Evolutionary conservation across 208 protist genomes (phyloP).

Genomic region (Plasmodiophora brassicae): DNA sequence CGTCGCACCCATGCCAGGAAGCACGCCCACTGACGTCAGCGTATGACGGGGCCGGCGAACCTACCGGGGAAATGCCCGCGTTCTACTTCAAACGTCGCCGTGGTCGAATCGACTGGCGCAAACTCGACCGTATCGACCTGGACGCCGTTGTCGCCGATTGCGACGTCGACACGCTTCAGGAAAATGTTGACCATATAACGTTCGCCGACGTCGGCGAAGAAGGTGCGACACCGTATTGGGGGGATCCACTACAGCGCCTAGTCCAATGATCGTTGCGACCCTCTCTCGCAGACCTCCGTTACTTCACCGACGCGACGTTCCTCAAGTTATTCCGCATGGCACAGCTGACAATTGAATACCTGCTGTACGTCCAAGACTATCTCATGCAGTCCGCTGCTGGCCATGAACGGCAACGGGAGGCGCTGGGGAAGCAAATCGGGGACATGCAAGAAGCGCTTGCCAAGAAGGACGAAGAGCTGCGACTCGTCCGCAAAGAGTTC

Average conservation of each 20-base stretch:
- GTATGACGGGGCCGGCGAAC: too few species aligned
- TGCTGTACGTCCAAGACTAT: slow-evolving; percentile 14
- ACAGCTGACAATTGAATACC: slow-evolving; percentile 26
- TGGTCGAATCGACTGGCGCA: neutral
- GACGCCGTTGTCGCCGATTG: neutral
- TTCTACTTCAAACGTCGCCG: neutral
- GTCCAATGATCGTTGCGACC: neutral
- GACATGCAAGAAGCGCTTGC: neutral
- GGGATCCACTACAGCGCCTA: neutral
- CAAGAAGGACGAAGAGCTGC: neutral
- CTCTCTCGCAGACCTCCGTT: neutral
- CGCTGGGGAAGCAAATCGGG: neutral
- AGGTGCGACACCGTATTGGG: neutral
- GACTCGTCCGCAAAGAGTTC: neutral
- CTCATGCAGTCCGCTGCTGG: neutral
- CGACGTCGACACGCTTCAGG: neutral
- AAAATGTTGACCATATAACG: neutral
- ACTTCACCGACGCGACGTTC: slow-evolving; percentile 18
- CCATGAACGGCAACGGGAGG: neutral
- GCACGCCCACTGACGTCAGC: too few species aligned
- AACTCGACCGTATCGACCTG: neutral
- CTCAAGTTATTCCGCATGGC: slow-evolving; percentile 1
- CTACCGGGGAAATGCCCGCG: too few species aligned
- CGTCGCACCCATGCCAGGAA: too few species aligned
- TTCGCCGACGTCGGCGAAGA: slow-evolving; percentile 16